These are phyloP conservation scores for Ustilago vetiveriae DNA, from an alignment of 1,284 basidiomycete genomes.

Conservation along the genomic window DNA sequence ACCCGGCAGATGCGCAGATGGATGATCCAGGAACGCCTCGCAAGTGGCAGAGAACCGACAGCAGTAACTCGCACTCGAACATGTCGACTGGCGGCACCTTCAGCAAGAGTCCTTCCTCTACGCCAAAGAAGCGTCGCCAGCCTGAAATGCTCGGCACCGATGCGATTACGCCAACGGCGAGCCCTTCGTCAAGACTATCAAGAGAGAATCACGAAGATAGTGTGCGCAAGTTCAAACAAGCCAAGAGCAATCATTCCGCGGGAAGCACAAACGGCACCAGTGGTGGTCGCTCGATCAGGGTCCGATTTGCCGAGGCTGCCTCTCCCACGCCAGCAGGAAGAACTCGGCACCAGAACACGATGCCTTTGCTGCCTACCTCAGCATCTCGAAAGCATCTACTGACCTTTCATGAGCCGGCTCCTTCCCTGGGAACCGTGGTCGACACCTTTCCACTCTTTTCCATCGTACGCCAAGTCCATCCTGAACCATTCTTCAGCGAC, in stretches of 20 bases:
- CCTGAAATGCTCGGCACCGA: conserved; percentile 6
- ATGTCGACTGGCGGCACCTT: conserved; percentile 21
- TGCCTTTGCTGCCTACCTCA: background rate
- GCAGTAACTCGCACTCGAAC: conserved; percentile 17
- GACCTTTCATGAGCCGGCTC: conserved; percentile 36
- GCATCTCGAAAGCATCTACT: conserved; percentile 3
- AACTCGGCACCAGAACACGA: background rate
- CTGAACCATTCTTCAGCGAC: conserved; percentile 72
- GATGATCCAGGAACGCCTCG: conserved; percentile 3
- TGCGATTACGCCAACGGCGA: conserved; percentile 6
- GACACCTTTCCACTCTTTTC: conserved; percentile 72
- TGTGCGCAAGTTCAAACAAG: conserved; percentile 32
- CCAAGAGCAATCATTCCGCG: conserved; percentile 15
- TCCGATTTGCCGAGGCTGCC: conserved; percentile 13
- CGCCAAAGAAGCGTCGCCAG: conserved; percentile 27
- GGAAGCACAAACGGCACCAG: conserved; percentile 1
- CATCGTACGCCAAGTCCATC: conserved; percentile 76
- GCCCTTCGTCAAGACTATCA: conserved; percentile 19
- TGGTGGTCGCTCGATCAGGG: conserved; percentile 7
- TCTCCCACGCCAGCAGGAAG: background rate
- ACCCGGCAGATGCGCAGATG: conserved; percentile 2
- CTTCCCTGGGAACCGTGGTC: conserved; percentile 68
- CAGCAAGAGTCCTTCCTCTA: conserved; percentile 27
- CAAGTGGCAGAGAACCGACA: conserved; percentile 35
- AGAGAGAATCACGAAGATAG: conserved; percentile 27